Percentiles rank a stretch among this genome's conserved stretches.
Evolutionary conservation across 129 eudicot genomes (phyloP).

Genomic region (sunflower (Helianthus annuus)): HanXRQr2.0-SUNRISE NC_035443.2:4583733-4584232

Average conservation of each 20-base stretch:
- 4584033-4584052: neutral
- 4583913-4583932: conserved; percentile 19
- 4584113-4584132: too few relatives aligned
- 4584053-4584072: too few relatives aligned
- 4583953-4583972: neutral
- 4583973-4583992: conserved; percentile 26
- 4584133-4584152: too few relatives aligned
- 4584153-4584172: too few relatives aligned
- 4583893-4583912: neutral
- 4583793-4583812: neutral
- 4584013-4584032: conserved; percentile 11
- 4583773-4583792: conserved; percentile 19
- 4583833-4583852: neutral
- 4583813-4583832: neutral
- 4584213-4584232: too few relatives aligned
- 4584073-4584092: too few relatives aligned
- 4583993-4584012: conserved; percentile 2
- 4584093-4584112: too few relatives aligned
- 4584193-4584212: too few relatives aligned
- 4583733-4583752: conserved; percentile 14
- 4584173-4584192: too few relatives aligned
- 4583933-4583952: neutral
- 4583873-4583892: neutral
- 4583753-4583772: conserved; percentile 18
- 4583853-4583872: neutral